These are phyloP conservation scores for Leptomonas seymouri DNA, from an alignment of 208 protist genomes.

Conservation along the genomic window DNA sequence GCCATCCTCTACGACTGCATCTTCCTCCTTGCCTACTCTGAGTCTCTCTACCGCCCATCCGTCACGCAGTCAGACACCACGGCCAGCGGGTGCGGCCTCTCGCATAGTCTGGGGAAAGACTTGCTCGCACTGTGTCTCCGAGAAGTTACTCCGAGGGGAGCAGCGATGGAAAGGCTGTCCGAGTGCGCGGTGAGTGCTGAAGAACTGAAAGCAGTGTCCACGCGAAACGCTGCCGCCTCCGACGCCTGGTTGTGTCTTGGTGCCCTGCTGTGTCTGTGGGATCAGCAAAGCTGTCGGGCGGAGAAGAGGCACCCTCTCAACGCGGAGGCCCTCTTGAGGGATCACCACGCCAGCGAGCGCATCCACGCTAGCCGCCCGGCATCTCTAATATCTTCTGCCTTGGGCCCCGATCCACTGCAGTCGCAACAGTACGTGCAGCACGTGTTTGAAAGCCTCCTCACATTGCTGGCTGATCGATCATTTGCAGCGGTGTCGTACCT, in stretches of 20 bases:
- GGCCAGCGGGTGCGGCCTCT: background rate
- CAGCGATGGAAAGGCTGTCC: no score
- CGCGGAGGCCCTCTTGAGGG: background rate
- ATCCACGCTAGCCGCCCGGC: background rate
- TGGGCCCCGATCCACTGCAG: background rate
- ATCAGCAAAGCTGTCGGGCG: constrained; percentile 16
- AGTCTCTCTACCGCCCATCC: constrained; percentile 24
- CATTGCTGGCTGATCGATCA: constrained; percentile 15
- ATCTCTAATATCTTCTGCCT: background rate
- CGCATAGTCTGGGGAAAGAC: constrained; percentile 13
- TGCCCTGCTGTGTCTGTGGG: constrained; percentile 27
- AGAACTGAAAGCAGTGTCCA: constrained; percentile 3
- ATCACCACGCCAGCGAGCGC: background rate
- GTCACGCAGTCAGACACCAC: background rate
- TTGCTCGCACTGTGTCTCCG: constrained; percentile 22
- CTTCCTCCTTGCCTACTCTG: constrained; percentile 22
- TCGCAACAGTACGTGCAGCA: background rate
- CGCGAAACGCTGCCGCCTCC: constrained; percentile 26
- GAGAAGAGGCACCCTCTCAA: background rate
- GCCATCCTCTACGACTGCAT: constrained; percentile 46
- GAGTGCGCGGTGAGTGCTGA: background rate
- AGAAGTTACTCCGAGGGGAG: constrained; percentile 11
- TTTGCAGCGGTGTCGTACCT: constrained; percentile 11
- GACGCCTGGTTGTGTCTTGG: constrained; percentile 34
- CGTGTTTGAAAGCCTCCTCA: constrained; percentile 12